Evolutionary conservation across 225 moss, liverwort and hornwort genomes (phyloP), one percentile per base, ranked within the genome.

Genomic region (Sphagnum contortum): DNA sequence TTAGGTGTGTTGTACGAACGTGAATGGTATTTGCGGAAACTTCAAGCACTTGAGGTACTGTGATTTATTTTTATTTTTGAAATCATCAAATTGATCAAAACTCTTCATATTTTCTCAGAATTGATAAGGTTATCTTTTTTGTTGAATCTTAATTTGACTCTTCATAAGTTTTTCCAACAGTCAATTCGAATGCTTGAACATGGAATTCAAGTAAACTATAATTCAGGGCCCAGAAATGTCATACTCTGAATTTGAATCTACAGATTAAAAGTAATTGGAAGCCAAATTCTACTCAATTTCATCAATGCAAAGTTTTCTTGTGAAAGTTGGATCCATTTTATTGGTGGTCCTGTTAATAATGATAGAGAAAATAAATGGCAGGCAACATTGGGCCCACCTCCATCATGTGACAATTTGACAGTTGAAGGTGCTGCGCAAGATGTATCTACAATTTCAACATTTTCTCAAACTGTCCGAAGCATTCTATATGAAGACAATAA

Each of bases 11-110:
- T 71, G 45, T 71, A 65, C 5, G 71, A 71, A 52, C 50, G 71
- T 0, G 65, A 71, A 59, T 71, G 71, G 71, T 71, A 71, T 46
- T 52, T 71, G 44, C 63, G 71, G 10, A 71, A 71, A 54, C 65
- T 71, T 8, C 64, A 66, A 46, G 71, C 65, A 4, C 47, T 71
- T 10, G 71, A 71, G 71, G 71, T 59, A 10, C 9, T n/a, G 46
- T 3, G 2, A 55, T 63, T 45, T n/a, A 5, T 10, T 11, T 45
- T 58, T 47, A 46, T 8, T 45, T 59, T 49, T 50, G 65, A 54
- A 50, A 2, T 50, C 14, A 65, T 29, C 29, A 29, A 29, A 29
- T 29, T 29, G 29, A 29, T 29, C 29, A 29, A 44, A 47, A 3
- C 29, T 61, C 11, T 61, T 52, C 52, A 52, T 52, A 52, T 5